These are phyloP conservation scores for Zygotorulaspora sp. DNA, from an alignment of 805 yeast species.

Conservation along the genomic window DNA sequence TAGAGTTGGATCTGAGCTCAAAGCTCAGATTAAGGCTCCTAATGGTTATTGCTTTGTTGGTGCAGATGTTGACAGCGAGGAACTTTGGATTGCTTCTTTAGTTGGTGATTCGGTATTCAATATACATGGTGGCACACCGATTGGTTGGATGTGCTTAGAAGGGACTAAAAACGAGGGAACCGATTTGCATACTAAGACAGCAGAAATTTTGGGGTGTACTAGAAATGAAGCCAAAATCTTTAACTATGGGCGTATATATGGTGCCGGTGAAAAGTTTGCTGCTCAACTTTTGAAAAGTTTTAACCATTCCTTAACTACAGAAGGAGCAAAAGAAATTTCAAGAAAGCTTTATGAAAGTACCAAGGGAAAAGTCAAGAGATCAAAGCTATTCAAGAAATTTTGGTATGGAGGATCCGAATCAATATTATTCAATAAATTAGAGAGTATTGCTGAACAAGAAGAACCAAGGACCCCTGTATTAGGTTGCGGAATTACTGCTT, in stretches of 20 bases:
- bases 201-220: slow-evolving; percentile 79
- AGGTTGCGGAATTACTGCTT: slow-evolving; percentile 90
- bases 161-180: slow-evolving; percentile 91
- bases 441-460: slow-evolving; percentile 76
- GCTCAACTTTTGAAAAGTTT: slow-evolving; percentile 77
- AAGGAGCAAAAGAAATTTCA: slow-evolving; percentile 64
- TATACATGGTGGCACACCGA: slow-evolving; percentile 91
- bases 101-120: slow-evolving; percentile 88
- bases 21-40: slow-evolving; percentile 83
- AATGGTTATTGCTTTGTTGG: slow-evolving; percentile 89
- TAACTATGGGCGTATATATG: slow-evolving; percentile 95
- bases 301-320: slow-evolving; percentile 63
- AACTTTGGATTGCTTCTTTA: slow-evolving; percentile 94
- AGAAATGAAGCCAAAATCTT: slow-evolving; percentile 92
- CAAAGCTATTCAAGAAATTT: slow-evolving; percentile 35
- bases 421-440: slow-evolving; percentile 82
- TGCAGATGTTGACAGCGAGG: slow-evolving; percentile 98
- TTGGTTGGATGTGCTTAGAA: slow-evolving; percentile 99
- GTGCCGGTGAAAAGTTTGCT: slow-evolving; percentile 94
- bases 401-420: slow-evolving; percentile 95
- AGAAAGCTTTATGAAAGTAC: slow-evolving; percentile 69
- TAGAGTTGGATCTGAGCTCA: slow-evolving; percentile 89
- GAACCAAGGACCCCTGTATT: slow-evolving; percentile 84
- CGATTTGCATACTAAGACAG: slow-evolving; percentile 92
- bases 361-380: slow-evolving; percentile 57